A percentile compares a stretch with the other conserved stretches of the same genome.
Conservation (phyloP, 176 grass and related monocot species). For the Oryza meridionalis region DNA sequence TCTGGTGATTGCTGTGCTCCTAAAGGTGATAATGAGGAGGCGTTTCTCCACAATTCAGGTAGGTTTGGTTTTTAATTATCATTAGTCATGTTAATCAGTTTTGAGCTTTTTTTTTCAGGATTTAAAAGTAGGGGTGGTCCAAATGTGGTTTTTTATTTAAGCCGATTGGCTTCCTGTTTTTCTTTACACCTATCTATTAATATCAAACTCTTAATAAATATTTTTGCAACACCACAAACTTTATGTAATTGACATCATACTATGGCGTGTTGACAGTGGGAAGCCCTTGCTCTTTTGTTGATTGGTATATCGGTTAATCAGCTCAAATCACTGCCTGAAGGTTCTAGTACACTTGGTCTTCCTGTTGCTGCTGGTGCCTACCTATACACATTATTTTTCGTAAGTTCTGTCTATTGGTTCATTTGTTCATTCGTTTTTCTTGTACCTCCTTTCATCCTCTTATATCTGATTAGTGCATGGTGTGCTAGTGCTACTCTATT, state of each 20-base stretch:
- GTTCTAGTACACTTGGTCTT: constrained; percentile 74
- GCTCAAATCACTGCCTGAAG: constrained; percentile 86
- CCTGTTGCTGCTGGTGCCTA: constrained; percentile 90
- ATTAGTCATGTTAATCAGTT: neutral
- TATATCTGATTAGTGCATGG: neutral
- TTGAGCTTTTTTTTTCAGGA: constrained; percentile 15
- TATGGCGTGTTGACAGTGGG: constrained; percentile 68
- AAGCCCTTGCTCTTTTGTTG: constrained; percentile 93
- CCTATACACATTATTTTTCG: constrained; percentile 88
- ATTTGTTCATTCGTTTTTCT: constrained; percentile 12
- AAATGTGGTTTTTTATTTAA: neutral
- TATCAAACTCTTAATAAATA: neutral
- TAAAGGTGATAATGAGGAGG: constrained; percentile 92
- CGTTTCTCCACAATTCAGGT: constrained; percentile 88
- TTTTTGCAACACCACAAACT: neutral
- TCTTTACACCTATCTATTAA: constrained; percentile 2
- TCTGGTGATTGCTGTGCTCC: constrained; percentile 90
- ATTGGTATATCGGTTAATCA: constrained; percentile 99
- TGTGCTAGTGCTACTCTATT: constrained; percentile 5
- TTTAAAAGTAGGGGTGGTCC: neutral
- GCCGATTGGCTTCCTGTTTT: neutral
- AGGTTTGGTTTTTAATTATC: constrained; percentile 43
- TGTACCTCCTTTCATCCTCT: constrained; percentile 2
- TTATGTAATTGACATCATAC: constrained; percentile 34
- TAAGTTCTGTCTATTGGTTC: constrained; percentile 53